Conservation (phyloP, 2,329 filamentous ascomycete genomes). For the Botrytis elliptica region DNA sequence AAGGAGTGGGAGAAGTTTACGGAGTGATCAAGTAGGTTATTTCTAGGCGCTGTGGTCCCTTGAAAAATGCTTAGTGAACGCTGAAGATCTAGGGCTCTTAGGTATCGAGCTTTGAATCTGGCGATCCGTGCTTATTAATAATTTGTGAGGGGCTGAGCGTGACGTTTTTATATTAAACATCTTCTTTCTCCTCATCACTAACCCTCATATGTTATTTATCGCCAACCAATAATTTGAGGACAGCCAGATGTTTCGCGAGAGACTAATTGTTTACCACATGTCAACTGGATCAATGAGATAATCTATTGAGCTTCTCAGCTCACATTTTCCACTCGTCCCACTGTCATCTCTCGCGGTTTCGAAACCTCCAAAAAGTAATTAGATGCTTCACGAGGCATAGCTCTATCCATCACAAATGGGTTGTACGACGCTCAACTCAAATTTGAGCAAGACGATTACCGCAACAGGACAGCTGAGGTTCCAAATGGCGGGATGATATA, state of each 20-base stretch:
- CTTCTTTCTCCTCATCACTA: background rate
- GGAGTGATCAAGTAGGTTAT: background rate
- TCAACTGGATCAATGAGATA: background rate
- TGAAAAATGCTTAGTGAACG: too few relatives aligned
- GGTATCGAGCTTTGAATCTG: background rate
- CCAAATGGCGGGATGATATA: background rate
- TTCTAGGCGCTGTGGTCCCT: background rate
- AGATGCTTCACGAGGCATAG: background rate
- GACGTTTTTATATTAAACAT: background rate
- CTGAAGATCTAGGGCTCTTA: background rate
- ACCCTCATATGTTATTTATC: too few relatives aligned
- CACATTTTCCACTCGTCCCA: too few relatives aligned
- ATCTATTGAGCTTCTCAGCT: background rate
- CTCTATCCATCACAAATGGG: background rate
- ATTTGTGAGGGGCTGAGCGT: background rate
- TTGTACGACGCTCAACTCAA: background rate
- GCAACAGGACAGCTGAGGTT: background rate
- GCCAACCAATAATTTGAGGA: background rate
- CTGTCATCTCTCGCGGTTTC: background rate
- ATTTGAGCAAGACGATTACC: background rate
- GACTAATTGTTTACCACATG: background rate
- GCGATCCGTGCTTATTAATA: background rate
- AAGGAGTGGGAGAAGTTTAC: too few relatives aligned
- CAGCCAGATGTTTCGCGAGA: background rate
- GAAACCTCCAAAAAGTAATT: background rate